Percentiles rank a stretch among this genome's conserved stretches.
phyloP scores from a whole-genome alignment of 1,284 basidiomycete species.

The Moniliella sp. region DNA sequence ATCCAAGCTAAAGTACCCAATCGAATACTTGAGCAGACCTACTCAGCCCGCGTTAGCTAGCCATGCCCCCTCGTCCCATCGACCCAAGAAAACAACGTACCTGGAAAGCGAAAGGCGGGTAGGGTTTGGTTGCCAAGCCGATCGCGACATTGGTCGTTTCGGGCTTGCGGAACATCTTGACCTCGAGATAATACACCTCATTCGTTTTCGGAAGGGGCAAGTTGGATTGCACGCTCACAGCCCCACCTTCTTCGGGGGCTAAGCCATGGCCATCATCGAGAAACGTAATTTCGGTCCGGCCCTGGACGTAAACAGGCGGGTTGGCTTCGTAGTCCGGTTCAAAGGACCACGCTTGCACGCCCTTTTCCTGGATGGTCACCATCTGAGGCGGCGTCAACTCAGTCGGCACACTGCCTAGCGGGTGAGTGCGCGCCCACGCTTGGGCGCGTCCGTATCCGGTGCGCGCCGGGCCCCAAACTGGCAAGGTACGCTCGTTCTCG shows the following conservation, averaged over 20 bases:
- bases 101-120: constrained; percentile 25
- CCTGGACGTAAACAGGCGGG: constrained; percentile 27
- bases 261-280: constrained; percentile 29
- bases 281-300: constrained; percentile 30
- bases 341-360: constrained; percentile 31
- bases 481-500: constrained; percentile 47
- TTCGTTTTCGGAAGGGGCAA: constrained; percentile 31
- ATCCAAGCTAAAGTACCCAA: constrained; percentile 77
- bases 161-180: constrained; percentile 34
- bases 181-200: constrained; percentile 34
- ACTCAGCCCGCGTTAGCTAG: no score
- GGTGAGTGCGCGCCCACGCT: constrained; percentile 41
- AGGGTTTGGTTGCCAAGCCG: constrained; percentile 30
- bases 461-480: constrained; percentile 58
- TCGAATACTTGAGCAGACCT: constrained; percentile 72
- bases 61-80: neutral
- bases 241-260: constrained; percentile 28
- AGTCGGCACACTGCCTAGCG: constrained; percentile 16
- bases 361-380: constrained; percentile 32
- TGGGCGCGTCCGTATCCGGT: constrained; percentile 64
- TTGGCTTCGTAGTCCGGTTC: constrained; percentile 32
- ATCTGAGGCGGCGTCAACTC: constrained; percentile 32
- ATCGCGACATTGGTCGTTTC: constrained; percentile 20
- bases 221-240: constrained; percentile 28
- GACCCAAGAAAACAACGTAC: no score